phyloP scores from a whole-genome alignment of 208 protist genomes.

The Spironucleus salmonicida region DNA sequence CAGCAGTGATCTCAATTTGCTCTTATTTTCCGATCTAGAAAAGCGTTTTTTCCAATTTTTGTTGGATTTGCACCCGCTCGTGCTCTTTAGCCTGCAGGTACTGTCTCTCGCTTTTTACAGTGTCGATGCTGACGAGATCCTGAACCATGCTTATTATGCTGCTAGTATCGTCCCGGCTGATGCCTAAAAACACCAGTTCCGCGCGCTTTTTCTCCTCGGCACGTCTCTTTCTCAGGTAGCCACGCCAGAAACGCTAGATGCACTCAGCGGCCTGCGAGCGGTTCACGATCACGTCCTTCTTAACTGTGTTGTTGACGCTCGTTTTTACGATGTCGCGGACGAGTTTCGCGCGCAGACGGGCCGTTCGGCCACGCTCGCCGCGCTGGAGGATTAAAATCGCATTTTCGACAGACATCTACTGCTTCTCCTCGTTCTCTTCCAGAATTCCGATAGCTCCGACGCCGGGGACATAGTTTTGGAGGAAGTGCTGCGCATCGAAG shows the following conservation, averaged over 20 bases:
- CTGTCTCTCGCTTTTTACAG: background rate
- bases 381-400: slow-evolving; percentile 6
- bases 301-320: background rate
- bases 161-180: background rate
- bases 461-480: background rate
- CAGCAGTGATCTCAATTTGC: too few species aligned
- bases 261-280: background rate
- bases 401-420: slow-evolving; percentile 1
- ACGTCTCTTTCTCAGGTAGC: background rate
- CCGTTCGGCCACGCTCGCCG: background rate
- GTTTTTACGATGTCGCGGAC: background rate
- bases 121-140: background rate
- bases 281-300: background rate
- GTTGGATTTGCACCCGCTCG: too few species aligned
- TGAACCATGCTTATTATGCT: background rate
- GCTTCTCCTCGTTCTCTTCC: too few species aligned
- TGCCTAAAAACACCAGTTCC: background rate
- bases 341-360: background rate
- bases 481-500: background rate
- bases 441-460: too few species aligned
- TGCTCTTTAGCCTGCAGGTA: too few species aligned
- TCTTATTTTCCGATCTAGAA: too few species aligned
- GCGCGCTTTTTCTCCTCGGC: background rate
- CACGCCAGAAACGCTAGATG: background rate
- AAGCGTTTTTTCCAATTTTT: too few species aligned